Evolutionary conservation across 2,329 filamentous ascomycete genomes (phyloP).

Genomic region (Shiraia bambusicola): DNA sequence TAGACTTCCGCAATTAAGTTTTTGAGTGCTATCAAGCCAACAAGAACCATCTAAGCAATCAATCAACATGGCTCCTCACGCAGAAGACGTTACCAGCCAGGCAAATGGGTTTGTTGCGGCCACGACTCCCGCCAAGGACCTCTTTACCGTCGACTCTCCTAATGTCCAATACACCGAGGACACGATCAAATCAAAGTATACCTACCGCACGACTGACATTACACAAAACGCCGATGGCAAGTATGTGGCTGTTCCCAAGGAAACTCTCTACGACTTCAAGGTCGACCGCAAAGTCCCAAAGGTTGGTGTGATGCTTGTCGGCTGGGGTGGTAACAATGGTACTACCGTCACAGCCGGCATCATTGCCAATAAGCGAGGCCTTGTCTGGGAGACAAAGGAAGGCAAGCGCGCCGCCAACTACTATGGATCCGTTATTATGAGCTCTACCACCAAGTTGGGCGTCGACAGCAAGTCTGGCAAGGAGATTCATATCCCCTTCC

Average conservation of each 20-base stretch:
- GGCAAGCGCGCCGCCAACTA: constrained; percentile 86
- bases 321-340: constrained; percentile 97
- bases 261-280: constrained; percentile 96
- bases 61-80: constrained; percentile 87
- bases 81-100: constrained; percentile 63
- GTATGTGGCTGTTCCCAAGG: constrained; percentile 79
- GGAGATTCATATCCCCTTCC: constrained; percentile 96
- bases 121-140: constrained; percentile 54
- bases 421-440: constrained; percentile 97
- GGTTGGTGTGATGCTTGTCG: constrained; percentile 95
- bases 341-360: constrained; percentile 96
- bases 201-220: constrained; percentile 91
- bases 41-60: constrained; percentile 28
- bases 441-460: constrained; percentile 94
- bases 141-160: constrained; percentile 87
- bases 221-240: constrained; percentile 70
- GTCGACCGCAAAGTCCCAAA: constrained; percentile 91
- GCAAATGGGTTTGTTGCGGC: constrained; percentile 54
- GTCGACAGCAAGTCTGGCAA: constrained; percentile 78
- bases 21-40: constrained; percentile 22
- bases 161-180: constrained; percentile 88
- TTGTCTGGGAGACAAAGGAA: constrained; percentile 93
- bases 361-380: constrained; percentile 84
- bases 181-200: constrained; percentile 91
- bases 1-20: constrained; percentile 46